These are phyloP conservation scores for Stachybotrys chartarum DNA, from an alignment of 2,329 filamentous ascomycete species.

Conservation along the genomic window DNA sequence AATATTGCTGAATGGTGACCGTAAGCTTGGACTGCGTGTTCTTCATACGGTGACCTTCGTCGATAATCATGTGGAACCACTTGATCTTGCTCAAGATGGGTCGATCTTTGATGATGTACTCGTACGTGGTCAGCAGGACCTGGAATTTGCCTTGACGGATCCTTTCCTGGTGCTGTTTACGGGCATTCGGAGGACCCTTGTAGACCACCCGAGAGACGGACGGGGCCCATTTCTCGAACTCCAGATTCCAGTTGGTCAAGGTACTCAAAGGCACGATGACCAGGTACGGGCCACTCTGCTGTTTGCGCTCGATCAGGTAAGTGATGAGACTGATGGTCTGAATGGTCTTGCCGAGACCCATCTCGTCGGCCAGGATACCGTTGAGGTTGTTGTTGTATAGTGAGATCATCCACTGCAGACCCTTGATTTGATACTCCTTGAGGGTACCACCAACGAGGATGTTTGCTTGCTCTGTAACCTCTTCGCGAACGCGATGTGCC, in stretches of 20 bases:
- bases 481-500: conserved; percentile 91
- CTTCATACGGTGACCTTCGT: conserved; percentile 99
- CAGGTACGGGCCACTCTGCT: conserved; percentile 83
- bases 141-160: conserved; percentile 95
- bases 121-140: conserved; percentile 93
- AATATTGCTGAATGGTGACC: conserved; percentile 90
- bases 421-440: conserved; percentile 98
- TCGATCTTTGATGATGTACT: conserved; percentile 99
- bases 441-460: conserved; percentile 88
- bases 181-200: conserved; percentile 83
- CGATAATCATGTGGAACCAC: conserved; percentile 99
- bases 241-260: conserved; percentile 95
- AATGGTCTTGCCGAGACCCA: conserved; percentile 99
- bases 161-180: conserved; percentile 87
- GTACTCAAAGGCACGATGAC: conserved; percentile 97
- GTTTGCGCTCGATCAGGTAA: conserved; percentile 93
- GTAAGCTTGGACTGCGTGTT: conserved; percentile 95
- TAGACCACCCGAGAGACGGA: conserved; percentile 83
- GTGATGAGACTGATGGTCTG: conserved; percentile 98
- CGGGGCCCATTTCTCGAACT: conserved; percentile 98
- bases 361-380: conserved; percentile 96
- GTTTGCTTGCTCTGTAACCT: conserved; percentile 71
- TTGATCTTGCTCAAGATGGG: conserved; percentile 96
- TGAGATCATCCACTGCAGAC: conserved; percentile 99
- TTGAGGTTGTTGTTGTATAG: conserved; percentile 99